A percentile compares a stretch with the other conserved stretches of the same genome.
phyloP scores from a whole-genome alignment of 768 basidiomycete genomes.

The Sistotremastrum suecicum region DNA sequence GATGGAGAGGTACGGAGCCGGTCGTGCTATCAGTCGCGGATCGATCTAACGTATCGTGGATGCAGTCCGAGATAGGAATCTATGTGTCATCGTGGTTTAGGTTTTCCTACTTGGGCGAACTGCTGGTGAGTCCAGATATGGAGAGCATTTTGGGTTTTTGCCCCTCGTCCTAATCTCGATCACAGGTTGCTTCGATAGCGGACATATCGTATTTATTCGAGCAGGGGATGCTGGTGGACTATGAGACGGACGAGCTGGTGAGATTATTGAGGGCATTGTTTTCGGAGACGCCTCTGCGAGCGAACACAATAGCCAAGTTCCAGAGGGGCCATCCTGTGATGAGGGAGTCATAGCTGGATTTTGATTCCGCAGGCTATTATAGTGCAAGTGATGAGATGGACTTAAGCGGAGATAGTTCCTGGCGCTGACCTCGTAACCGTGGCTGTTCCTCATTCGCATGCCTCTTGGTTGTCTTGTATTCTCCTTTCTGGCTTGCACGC shows the following conservation, averaged over 20 bases:
- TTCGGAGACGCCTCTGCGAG: conserved; percentile 70
- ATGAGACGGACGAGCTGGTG: conserved; percentile 70
- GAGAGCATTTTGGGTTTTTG: conserved; percentile 1
- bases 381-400: too few relatives aligned
- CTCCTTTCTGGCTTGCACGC: too few relatives aligned
- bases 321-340: conserved; percentile 39
- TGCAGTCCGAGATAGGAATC: conserved; percentile 56
- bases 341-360: not conserved
- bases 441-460: too few relatives aligned
- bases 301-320: conserved; percentile 68
- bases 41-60: not conserved
- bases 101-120: conserved; percentile 85
- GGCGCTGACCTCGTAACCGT: too few relatives aligned
- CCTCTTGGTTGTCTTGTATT: too few relatives aligned
- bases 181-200: conserved; percentile 79
- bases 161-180: not conserved
- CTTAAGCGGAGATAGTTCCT: too few relatives aligned
- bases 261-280: conserved; percentile 77
- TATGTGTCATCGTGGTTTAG: conserved; percentile 93
- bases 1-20: conserved; percentile 33
- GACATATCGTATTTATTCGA: conserved; percentile 90
- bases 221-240: conserved; percentile 82
- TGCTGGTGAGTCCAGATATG: conserved; percentile 45
- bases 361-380: not conserved
- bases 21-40: not conserved